These are phyloP conservation scores for Selaginella tamariscina DNA, from an alignment of 75 land plant species.

Conservation along the genomic window DNA sequence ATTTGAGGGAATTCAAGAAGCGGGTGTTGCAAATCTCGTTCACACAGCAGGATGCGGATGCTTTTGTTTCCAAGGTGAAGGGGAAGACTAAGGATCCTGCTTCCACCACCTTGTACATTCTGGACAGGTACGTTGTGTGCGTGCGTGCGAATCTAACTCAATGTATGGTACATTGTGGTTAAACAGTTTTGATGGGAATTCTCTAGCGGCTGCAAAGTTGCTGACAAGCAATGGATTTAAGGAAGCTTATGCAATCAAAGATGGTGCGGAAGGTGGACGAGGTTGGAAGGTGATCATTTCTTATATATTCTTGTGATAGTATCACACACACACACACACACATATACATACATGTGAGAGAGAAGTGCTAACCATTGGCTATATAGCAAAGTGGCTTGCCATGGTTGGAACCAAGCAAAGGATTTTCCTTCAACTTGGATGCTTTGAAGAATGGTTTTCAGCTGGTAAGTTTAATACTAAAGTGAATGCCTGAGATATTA, in stretches of 20 bases:
- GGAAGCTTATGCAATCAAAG: constrained; percentile 76
- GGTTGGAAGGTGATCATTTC: constrained; percentile 65
- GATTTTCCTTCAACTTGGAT: constrained; percentile 45
- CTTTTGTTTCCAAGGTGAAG: constrained; percentile 50
- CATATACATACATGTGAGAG: too few species aligned
- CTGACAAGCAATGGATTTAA: constrained; percentile 73
- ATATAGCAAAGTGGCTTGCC: constrained; percentile 82
- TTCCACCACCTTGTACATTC: constrained; percentile 62
- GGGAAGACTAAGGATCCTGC: constrained; percentile 72
- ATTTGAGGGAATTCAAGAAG: constrained; percentile 54
- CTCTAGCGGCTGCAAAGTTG: constrained; percentile 67
- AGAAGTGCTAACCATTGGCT: background rate
- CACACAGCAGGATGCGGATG: constrained; percentile 39
- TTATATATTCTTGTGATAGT: background rate
- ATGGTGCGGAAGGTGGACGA: constrained; percentile 76
- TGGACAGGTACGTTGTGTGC: constrained; percentile 73
- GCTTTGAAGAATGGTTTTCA: constrained; percentile 38
- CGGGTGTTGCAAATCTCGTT: constrained; percentile 49
- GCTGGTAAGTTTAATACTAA: constrained; percentile 3
- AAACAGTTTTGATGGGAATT: constrained; percentile 88
- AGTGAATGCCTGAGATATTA: background rate
- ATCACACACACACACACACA: background rate
- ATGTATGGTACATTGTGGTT: background rate
- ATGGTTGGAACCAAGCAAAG: constrained; percentile 56
- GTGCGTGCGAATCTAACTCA: too few species aligned